Base-by-base conservation (phyloP, 2,329 filamentous ascomycete genomes). In the Nothomitra cinnamomea region DNA sequence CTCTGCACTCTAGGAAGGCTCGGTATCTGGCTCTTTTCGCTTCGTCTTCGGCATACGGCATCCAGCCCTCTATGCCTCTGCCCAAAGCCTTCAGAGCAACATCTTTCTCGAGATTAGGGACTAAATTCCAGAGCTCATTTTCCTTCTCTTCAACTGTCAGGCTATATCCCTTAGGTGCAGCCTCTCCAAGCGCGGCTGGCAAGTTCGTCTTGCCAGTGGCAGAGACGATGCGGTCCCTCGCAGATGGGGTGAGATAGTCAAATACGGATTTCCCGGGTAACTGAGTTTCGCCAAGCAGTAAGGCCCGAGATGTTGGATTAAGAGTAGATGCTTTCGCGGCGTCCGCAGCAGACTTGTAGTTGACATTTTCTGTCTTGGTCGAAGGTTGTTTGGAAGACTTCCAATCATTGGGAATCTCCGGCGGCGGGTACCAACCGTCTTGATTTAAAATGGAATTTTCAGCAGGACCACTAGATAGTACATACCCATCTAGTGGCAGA, bases 251-350 rank as follows among this genome's bases (percentile, higher is more conserved):
- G 58, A 98, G 76, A 66, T 85, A 98, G 67, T 96, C 89, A 65
- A 96, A 98, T 2, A 98, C 82, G 0, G 92, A 96, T 69, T 96
- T 95, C 0, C 87, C 87, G 0, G 89, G 89, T 0, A 96, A 71
- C 36, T 79, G 77, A 40, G 78, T 73, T 68, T 95, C 90, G 36
- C 89, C 89, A 1, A 96, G 74, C 0, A 94, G 72, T 2, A 80
- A 80, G 12, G 88, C 89, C 57, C 92, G 80, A 42, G 83, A 74
- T 62, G 79, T 82, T 0, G 87, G 82, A 63, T 94, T 80, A 7
- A 94, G 74, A 1, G 74, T 79, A 0, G 87, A 92, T 1, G 78
- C 72, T 65, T 83, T 89, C 7, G 88, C 87, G 1, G 84, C 85
- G 55, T 92, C 85, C 38, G 84, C 74, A 1, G 83, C 79, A 3